These are phyloP conservation scores for Phytophthora aleatoria DNA, from an alignment of 352 stramenopile species.

Conservation along the genomic window DNA sequence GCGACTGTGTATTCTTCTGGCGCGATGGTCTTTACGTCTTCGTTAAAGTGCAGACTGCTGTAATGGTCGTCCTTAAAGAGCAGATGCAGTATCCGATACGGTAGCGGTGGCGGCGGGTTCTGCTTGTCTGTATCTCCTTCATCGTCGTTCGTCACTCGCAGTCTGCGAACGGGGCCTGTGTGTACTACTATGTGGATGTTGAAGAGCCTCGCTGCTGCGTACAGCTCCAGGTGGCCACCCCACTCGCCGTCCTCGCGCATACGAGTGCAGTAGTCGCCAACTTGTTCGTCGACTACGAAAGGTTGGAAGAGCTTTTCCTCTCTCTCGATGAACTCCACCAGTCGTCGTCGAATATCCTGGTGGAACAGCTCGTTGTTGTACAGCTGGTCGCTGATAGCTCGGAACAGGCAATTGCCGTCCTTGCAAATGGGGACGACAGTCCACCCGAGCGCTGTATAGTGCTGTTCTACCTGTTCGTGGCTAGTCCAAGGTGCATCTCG, in stretches of 20 bases:
- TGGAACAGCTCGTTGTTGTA: constrained; percentile 53
- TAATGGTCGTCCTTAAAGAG: constrained; percentile 62
- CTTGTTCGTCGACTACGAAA: constrained; percentile 41
- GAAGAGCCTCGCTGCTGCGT: constrained; percentile 57
- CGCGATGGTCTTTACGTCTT: constrained; percentile 11
- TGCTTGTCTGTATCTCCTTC: constrained; percentile 13
- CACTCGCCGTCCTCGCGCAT: constrained; percentile 57
- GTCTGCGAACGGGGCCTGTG: constrained; percentile 46
- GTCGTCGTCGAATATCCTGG: constrained; percentile 40
- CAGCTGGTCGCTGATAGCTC: constrained; percentile 62
- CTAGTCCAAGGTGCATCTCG: constrained; percentile 38
- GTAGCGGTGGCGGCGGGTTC: constrained; percentile 8
- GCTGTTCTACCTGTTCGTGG: constrained; percentile 43
- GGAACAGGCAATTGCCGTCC: constrained; percentile 66
- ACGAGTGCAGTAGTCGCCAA: constrained; percentile 48
- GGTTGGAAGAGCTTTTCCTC: constrained; percentile 46
- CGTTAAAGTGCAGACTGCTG: constrained; percentile 47
- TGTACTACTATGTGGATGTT: constrained; percentile 69
- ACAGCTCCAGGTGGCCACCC: constrained; percentile 70
- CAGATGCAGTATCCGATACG: constrained; percentile 49
- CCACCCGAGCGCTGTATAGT: constrained; percentile 48
- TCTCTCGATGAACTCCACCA: constrained; percentile 51
- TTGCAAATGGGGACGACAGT: constrained; percentile 29
- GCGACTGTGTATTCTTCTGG: constrained; percentile 7
- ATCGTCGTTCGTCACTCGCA: constrained; percentile 48